Conservation (phyloP, 148 eudicot species). For the Nepenthes gracilis region DNA sequence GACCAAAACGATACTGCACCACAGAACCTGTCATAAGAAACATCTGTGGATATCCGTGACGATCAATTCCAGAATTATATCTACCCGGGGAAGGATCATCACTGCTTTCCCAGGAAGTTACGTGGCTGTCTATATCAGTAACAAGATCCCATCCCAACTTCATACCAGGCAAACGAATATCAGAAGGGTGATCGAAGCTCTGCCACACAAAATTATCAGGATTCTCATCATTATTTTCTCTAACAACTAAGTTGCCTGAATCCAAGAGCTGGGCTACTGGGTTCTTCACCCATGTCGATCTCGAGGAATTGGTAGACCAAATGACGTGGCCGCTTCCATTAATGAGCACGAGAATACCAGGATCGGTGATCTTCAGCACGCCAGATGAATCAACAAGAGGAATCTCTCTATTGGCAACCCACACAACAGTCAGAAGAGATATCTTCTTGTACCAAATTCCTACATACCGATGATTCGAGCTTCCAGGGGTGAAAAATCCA, state of each 20-base stretch:
- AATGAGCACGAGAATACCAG: constrained; percentile 14
- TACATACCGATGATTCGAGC: constrained; percentile 11
- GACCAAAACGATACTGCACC: constrained; percentile 2
- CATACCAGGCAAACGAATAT: background rate
- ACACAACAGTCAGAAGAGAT: constrained; percentile 13
- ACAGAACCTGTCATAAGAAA: background rate
- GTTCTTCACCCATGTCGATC: background rate
- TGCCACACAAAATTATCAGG: constrained; percentile 18
- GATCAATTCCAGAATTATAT: background rate
- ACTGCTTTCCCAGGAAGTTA: constrained; percentile 1
- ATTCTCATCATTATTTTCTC: background rate
- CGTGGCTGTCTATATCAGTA: background rate
- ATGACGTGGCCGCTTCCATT: constrained; percentile 7
- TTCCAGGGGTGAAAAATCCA: constrained; percentile 23
- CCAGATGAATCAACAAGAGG: constrained; percentile 22
- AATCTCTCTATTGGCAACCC: constrained; percentile 40
- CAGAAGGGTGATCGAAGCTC: constrained; percentile 20
- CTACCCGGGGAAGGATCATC: background rate
- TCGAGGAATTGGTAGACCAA: constrained; percentile 17
- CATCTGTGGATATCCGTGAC: background rate
- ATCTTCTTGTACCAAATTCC: constrained; percentile 36
- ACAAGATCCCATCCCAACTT: background rate
- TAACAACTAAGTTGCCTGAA: constrained; percentile 29
- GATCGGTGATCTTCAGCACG: constrained; percentile 1
- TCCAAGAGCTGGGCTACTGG: constrained; percentile 23